A percentile compares a stretch with the other conserved stretches of the same genome.
Conservation (phyloP, 1,284 basidiomycete genomes). For the Apiotrichum laibachii region DNA sequence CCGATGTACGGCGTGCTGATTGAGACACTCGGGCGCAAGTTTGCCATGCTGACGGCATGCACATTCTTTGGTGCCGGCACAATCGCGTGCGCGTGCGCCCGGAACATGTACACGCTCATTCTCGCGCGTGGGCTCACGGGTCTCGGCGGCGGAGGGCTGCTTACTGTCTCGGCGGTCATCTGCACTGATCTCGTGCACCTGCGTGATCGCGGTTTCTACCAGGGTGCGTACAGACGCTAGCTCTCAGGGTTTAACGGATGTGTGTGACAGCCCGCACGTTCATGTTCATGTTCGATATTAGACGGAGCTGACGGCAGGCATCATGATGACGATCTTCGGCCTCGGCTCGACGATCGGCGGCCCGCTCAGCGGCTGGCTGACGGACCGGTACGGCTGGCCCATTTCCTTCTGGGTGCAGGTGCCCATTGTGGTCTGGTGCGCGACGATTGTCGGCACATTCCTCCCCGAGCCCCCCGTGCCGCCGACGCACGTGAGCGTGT, state of each 20-base stretch:
- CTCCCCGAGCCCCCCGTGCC: conserved; percentile 39
- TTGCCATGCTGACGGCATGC: conserved; percentile 45
- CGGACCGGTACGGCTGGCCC: conserved; percentile 46
- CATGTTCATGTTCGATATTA: no score
- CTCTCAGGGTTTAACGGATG: neutral
- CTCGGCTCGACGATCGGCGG: conserved; percentile 46
- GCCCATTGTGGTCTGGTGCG: conserved; percentile 38
- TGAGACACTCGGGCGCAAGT: conserved; percentile 45
- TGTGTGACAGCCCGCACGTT: no score
- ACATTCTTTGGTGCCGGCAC: conserved; percentile 44
- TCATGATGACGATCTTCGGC: conserved; percentile 51
- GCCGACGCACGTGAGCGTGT: conserved; percentile 36
- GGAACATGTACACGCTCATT: conserved; percentile 44
- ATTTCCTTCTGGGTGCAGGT: conserved; percentile 46
- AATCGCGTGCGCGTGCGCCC: conserved; percentile 38
- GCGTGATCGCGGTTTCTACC: conserved; percentile 49
- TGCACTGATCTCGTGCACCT: conserved; percentile 50
- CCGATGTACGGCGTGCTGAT: conserved; percentile 51
- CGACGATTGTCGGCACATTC: conserved; percentile 34
- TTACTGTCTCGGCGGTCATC: conserved; percentile 49
- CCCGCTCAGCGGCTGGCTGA: conserved; percentile 44
- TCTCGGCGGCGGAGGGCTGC: conserved; percentile 49
- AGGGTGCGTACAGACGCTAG: conserved; percentile 34
- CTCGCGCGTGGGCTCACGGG: conserved; percentile 44
- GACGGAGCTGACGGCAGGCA: conserved; percentile 21